Evolutionary conservation across 805 yeast genomes (phyloP), one percentile per base, ranked within the genome.

Genomic region (Candida manassasensis): DNA sequence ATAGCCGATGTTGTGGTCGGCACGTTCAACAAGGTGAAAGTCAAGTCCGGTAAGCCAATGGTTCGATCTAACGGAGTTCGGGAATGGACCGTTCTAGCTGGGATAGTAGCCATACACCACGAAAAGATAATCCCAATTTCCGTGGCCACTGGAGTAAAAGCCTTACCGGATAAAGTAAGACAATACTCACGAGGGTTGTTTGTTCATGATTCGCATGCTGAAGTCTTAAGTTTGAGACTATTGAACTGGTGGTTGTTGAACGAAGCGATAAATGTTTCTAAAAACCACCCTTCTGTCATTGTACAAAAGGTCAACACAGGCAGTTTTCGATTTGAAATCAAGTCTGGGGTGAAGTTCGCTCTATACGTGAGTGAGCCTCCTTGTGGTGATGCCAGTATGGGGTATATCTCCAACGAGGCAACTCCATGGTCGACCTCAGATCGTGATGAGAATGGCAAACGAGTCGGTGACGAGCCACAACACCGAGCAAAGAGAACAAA

Each of bases 201-300:
- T 6, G 63, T 90, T 0, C 97, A 90, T 50, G 97, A 90, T 55
- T 66, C 80, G 54, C 98, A 90, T 61, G 97, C 97, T 0, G 98
- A 90, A 51, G 73, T 88, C 2, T 58, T 93, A 11, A 75, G 83
- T 0, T 38, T 89, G 0, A 59, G 97, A 18, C 74, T 78, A 1
- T 77, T 90, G 51, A 89, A 89, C 47, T 56, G 73, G 44, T 71
- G 63, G 35, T 43, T 85, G 14, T 37, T 86, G 15, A 59, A 73
- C 11, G 79, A 80, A 40, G 63, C 73, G 29, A 28, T 36, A 6
- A 39, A 42, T n/a, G 13, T 54, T 13, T 32, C 36, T 9, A 33
- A 40, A 6, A 51, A 44, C 11, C 27, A 35, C 14, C 28, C 27
- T 6, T 40, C 46, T 30, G 27, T 30, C 3, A 42, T 51, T 6